Percentiles rank a stretch among this genome's conserved stretches.
phyloP scores from a whole-genome alignment of 441 rosid genomes.

The Croton setiger region DNA sequence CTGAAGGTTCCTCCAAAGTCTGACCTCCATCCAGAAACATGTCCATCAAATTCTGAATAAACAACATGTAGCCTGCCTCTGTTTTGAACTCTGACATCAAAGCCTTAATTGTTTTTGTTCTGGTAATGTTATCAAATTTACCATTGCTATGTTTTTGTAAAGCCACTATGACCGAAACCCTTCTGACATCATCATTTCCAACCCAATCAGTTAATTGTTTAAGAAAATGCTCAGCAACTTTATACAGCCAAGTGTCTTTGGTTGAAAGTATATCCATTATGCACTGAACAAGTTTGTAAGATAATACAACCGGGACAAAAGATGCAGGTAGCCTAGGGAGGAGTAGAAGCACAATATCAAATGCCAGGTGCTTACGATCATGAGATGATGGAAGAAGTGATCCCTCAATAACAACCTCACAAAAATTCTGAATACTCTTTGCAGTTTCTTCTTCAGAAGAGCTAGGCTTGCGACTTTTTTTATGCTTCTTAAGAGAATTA shows the following conservation, averaged over 20 bases:
- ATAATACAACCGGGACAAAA: slow-evolving; percentile 54
- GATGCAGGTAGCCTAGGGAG: slow-evolving; percentile 81
- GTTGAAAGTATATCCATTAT: slow-evolving; percentile 83
- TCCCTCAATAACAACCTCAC: slow-evolving; percentile 63
- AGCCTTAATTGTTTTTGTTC: slow-evolving; percentile 69
- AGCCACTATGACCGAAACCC: slow-evolving; percentile 77
- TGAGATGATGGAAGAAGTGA: slow-evolving; percentile 80
- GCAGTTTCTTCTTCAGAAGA: slow-evolving; percentile 75
- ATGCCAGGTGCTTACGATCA: slow-evolving; percentile 90
- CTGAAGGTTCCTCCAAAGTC: slow-evolving; percentile 80
- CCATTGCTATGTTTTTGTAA: slow-evolving; percentile 92
- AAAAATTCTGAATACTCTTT: slow-evolving; percentile 53
- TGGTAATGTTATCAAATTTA: slow-evolving; percentile 69
- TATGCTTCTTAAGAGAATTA: slow-evolving; percentile 75
- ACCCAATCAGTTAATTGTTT: slow-evolving; percentile 72
- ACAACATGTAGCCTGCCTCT: slow-evolving; percentile 71
- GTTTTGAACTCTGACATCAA: slow-evolving; percentile 81
- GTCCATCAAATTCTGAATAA: slow-evolving; percentile 67
- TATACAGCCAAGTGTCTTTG: slow-evolving; percentile 87
- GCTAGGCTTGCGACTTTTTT: slow-evolving; percentile 65
- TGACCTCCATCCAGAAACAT: slow-evolving; percentile 83
- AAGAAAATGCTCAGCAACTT: slow-evolving; percentile 80
- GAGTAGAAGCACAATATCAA: slow-evolving; percentile 73
- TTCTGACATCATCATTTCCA: slow-evolving; percentile 68
- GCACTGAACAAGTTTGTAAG: slow-evolving; percentile 82